phyloP scores from a whole-genome alignment of 352 stramenopile species.

The Phytophthora hybrid region DNA sequence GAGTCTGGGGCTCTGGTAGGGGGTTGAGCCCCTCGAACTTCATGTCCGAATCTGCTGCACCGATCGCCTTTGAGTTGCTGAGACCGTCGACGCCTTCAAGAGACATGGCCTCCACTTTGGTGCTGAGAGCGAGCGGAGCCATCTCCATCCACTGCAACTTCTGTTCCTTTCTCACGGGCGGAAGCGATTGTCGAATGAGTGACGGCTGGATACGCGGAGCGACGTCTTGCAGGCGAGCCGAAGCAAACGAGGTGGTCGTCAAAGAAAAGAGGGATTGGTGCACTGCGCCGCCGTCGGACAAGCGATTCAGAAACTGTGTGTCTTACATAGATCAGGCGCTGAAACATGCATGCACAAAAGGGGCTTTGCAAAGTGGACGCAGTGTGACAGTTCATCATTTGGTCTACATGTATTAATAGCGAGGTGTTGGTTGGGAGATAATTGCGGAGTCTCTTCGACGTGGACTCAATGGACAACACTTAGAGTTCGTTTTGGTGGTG shows the following conservation, averaged over 20 bases:
- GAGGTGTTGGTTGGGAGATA: too few species aligned
- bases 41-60: not conserved
- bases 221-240: conserved; percentile 3
- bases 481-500: too few species aligned
- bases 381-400: too few species aligned
- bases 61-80: not conserved
- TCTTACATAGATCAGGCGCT: not conserved
- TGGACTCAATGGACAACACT: too few species aligned
- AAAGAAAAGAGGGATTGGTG: conserved; percentile 30
- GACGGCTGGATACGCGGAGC: conserved; percentile 12
- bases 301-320: conserved; percentile 10
- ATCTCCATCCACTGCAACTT: conserved; percentile 21
- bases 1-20: not conserved
- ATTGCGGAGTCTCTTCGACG: too few species aligned
- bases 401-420: too few species aligned
- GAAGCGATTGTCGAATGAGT: conserved; percentile 25
- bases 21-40: not conserved
- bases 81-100: conserved; percentile 16
- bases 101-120: conserved; percentile 33
- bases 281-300: conserved; percentile 26
- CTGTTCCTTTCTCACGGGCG: not conserved
- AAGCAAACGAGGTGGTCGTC: not conserved
- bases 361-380: not conserved
- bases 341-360: not conserved
- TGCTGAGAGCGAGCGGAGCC: conserved; percentile 27